Conservation (phyloP, 1,139 yeast genomes). For the Lizanozyma gosingica region DNA sequence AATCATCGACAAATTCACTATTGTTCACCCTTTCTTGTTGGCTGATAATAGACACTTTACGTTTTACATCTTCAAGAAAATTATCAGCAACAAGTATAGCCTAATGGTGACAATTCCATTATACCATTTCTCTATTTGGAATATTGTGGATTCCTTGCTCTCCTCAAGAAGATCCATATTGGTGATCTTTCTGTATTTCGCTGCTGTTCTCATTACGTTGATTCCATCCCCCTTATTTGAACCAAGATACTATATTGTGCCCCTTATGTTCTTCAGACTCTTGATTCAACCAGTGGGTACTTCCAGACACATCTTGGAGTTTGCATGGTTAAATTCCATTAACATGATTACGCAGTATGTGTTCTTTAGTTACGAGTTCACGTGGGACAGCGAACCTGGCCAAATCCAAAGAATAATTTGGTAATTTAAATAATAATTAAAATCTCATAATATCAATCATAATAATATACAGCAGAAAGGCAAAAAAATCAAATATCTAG, state of each 20-base stretch:
- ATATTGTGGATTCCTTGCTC: slow-evolving; percentile 16
- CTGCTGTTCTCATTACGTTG: slow-evolving; percentile 51
- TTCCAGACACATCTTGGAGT: slow-evolving; percentile 42
- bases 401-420: slow-evolving; percentile 76
- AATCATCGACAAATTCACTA: slow-evolving; percentile 51
- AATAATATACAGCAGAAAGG: slow-evolving; percentile 1
- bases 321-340: slow-evolving; percentile 49
- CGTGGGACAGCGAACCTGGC: slow-evolving; percentile 56
- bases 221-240: slow-evolving; percentile 90
- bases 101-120: slow-evolving; percentile 47
- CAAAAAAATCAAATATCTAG: not conserved
- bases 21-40: slow-evolving; percentile 80
- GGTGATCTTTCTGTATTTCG: slow-evolving; percentile 35
- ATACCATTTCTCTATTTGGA: slow-evolving; percentile 63
- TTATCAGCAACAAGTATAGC: slow-evolving; percentile 39
- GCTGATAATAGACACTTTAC: slow-evolving; percentile 95
- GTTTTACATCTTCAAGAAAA: slow-evolving; percentile 68
- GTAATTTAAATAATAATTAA: slow-evolving; percentile 35
- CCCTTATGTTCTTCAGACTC: slow-evolving; percentile 67
- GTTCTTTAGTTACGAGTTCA: slow-evolving; percentile 55
- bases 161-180: slow-evolving; percentile 16
- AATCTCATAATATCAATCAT: not conserved
- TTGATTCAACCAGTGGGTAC: slow-evolving; percentile 32
- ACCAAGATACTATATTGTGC: slow-evolving; percentile 84
- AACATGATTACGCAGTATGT: slow-evolving; percentile 44